Conservation (phyloP, 2,329 filamentous ascomycete genomes). For the Fusarium foetens region DNA sequence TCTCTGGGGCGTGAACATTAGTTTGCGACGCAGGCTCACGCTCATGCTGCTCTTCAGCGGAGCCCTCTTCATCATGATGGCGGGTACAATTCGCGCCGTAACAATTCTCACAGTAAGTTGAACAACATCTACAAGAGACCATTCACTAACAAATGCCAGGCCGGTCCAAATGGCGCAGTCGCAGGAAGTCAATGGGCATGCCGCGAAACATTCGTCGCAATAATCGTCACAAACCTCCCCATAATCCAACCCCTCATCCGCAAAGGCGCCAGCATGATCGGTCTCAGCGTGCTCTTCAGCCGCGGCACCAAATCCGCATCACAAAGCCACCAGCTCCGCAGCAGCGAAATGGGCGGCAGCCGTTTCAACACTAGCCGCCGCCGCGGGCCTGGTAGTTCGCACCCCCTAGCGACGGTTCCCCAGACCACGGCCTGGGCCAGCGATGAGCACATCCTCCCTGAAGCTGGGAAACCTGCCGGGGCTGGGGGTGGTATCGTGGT, state of each 20-base stretch:
- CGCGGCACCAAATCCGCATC: conserved; percentile 28
- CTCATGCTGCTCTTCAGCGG: conserved; percentile 38
- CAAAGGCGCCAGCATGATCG: conserved; percentile 36
- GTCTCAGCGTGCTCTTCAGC: conserved; percentile 34
- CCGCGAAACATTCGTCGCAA: conserved; percentile 53
- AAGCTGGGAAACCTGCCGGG: conserved; percentile 1
- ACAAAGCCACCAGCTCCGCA: conserved; percentile 36
- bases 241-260: conserved; percentile 36
- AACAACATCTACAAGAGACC: accelerated
- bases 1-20: conserved; percentile 40
- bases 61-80: conserved; percentile 40
- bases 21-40: conserved; percentile 35
- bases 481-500: conserved; percentile 27
- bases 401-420: conserved; percentile 22
- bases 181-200: conserved; percentile 47
- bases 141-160: conserved; percentile 3
- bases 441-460: conserved; percentile 37
- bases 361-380: conserved; percentile 27
- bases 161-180: conserved; percentile 31
- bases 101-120: conserved; percentile 27
- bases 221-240: conserved; percentile 50
- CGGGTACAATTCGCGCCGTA: conserved; percentile 34
- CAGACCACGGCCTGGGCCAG: conserved; percentile 35
- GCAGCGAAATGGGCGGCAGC: conserved; percentile 24
- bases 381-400: neutral